phyloP scores from a whole-genome alignment of 306 rosid species.

The Acacia melanoxylon region DNA sequence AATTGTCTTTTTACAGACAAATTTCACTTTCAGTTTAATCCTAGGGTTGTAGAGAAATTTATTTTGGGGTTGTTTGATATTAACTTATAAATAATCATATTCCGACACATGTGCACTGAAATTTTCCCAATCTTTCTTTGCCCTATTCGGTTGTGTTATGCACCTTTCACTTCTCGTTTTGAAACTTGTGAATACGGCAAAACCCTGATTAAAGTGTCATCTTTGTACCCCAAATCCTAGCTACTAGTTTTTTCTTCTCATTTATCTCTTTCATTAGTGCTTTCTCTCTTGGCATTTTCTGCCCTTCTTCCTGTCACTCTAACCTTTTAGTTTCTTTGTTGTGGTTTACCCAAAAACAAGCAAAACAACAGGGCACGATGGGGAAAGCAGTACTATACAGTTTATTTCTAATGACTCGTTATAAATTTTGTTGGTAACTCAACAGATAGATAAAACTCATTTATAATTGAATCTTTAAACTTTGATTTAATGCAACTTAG shows the following conservation, averaged over 20 bases:
- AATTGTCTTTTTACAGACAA: too few relatives aligned
- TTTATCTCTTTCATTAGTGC: neutral
- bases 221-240: neutral
- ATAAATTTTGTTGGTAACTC: neutral
- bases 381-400: neutral
- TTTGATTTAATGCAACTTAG: too few relatives aligned
- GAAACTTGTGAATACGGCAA: constrained; percentile 4
- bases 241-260: neutral
- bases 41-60: too few relatives aligned
- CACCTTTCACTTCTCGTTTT: neutral
- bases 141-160: neutral
- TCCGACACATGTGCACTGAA: too few relatives aligned
- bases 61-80: too few relatives aligned
- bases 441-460: neutral
- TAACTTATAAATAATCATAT: too few relatives aligned
- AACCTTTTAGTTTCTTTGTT: neutral
- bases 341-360: neutral
- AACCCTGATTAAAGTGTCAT: neutral
- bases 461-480: too few relatives aligned
- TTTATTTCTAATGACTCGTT: neutral
- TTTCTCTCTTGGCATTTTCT: neutral
- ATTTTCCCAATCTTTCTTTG: neutral
- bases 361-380: neutral
- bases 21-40: too few relatives aligned
- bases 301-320: neutral